Conservation (phyloP, 805 yeast genomes). For the Sugiyamaella chiloensis region DNA sequence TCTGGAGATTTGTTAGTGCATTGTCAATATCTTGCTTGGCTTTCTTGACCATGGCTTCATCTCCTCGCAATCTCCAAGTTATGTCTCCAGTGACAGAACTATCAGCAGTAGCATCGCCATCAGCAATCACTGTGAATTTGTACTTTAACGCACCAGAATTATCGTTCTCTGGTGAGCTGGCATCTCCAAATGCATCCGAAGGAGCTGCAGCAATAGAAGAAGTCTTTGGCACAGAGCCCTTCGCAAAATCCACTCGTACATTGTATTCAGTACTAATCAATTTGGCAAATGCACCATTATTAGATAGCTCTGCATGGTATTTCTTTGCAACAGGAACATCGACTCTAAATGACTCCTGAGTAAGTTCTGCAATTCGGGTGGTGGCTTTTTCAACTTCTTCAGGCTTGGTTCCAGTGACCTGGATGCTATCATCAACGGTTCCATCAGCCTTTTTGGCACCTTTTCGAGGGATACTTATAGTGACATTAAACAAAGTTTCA, state of each 20-base stretch:
- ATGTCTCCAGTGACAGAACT: slow-evolving; percentile 1
- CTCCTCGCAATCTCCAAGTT: slow-evolving; percentile 43
- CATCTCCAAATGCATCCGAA: slow-evolving; percentile 33
- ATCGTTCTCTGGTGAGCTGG: slow-evolving; percentile 38
- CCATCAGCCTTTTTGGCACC: slow-evolving; percentile 21
- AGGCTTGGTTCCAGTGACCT: slow-evolving; percentile 57
- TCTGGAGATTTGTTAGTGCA: slow-evolving; percentile 46
- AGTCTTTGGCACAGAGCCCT: slow-evolving; percentile 36
- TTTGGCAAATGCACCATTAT: slow-evolving; percentile 62
- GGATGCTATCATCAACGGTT: slow-evolving; percentile 44
- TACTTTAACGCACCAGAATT: slow-evolving; percentile 31
- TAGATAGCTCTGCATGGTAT: slow-evolving; percentile 59
- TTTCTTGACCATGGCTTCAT: slow-evolving; percentile 46
- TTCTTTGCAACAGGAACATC: slow-evolving; percentile 56
- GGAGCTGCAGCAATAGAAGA: slow-evolving; percentile 47
- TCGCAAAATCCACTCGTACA: slow-evolving; percentile 60
- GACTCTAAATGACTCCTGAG: slow-evolving; percentile 54
- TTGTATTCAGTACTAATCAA: slow-evolving; percentile 49
- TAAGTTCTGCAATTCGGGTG: slow-evolving; percentile 55
- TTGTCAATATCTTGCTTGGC: slow-evolving; percentile 52
- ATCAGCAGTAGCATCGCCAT: slow-evolving; percentile 15
- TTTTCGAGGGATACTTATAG: slow-evolving; percentile 63
- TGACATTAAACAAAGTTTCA: slow-evolving; percentile 66
- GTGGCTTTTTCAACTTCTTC: slow-evolving; percentile 63
- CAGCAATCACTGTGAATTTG: slow-evolving; percentile 46